Evolutionary conservation across 2,329 filamentous ascomycete species (phyloP), one percentile per base, ranked within the genome.

Genomic region (Phialemonium atrogriseum): DNA sequence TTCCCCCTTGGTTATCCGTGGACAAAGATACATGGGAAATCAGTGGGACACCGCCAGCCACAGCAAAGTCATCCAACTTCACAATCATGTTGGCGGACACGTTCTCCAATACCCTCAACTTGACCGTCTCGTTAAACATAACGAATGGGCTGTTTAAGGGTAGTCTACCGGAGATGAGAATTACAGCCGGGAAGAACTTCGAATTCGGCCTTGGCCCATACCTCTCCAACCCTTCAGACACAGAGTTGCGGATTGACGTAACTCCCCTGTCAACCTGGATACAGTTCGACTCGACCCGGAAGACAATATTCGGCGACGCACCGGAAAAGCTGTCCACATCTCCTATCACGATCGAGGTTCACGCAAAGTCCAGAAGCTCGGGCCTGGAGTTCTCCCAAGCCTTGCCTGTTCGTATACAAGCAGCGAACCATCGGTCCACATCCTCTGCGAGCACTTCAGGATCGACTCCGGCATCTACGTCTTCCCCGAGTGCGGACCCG

Each of bases 1-100:
- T 77, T 10, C 84, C 86, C 0, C 48, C 59, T 4, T 94, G 87
- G 87, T 53, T 93, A 16, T 59, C 60, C 0, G 71, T 91, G 32
- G 67, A 91, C 45, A 58, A 67, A 3, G 45, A 58, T 7, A 77
- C 75, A 0, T 70, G 86, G 49, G 59, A 58, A 1, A 55, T 94
- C 6, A 66, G 58, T 19, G 87, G 86, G 3, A 80, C 59, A 2
- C 75, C 81, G 3, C 74, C 77, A 0, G 47, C 62, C n/a, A 59
- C 64, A 30, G 70, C 74, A 4, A 60, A 63, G 29, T 72, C 77
- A 4, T 64, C 70, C 17, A 80, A 80, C 42, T 67, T 89, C 23
- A 73, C 66, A 1, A 59, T 87, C 24, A 61, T 60, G 5, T 70
- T 77, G 2, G 60, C 56, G 6, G 80, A 85, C 46, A 59, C 58